Conservation (phyloP, 1,284 basidiomycete species). For the Caloboletus firmus region DNA sequence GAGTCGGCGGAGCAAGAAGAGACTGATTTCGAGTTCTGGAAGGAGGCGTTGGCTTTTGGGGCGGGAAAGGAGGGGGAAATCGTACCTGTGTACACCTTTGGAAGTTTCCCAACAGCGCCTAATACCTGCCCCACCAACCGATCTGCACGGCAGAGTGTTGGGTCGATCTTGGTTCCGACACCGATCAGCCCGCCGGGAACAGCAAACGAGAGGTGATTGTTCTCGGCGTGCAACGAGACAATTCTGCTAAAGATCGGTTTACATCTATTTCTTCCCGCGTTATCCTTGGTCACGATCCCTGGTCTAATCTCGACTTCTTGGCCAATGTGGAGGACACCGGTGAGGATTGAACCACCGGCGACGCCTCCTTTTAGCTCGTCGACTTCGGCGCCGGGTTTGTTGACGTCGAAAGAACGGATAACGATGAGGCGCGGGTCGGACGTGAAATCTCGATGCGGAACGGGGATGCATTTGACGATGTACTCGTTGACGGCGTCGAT, state of each 20-base stretch:
- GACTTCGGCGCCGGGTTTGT: slow-evolving; percentile 97
- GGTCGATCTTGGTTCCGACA: slow-evolving; percentile 96
- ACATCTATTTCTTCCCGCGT: slow-evolving; percentile 86
- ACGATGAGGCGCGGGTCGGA: slow-evolving; percentile 93
- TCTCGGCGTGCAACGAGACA: slow-evolving; percentile 91
- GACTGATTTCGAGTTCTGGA: slow-evolving; percentile 85
- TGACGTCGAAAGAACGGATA: slow-evolving; percentile 99
- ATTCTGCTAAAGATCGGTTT: slow-evolving; percentile 93
- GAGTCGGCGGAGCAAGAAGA: slow-evolving; percentile 90
- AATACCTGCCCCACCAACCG: slow-evolving; percentile 95
- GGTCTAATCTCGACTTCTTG: slow-evolving; percentile 97
- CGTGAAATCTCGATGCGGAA: slow-evolving; percentile 91
- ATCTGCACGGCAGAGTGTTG: slow-evolving; percentile 96
- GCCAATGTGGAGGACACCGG: slow-evolving; percentile 87
- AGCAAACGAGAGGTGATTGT: slow-evolving; percentile 91
- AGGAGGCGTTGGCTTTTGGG: too few species aligned
- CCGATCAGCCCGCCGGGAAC: slow-evolving; percentile 98
- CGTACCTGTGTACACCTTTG: slow-evolving; percentile 88
- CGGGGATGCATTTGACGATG: slow-evolving; percentile 95
- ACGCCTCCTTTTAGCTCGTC: slow-evolving; percentile 98
- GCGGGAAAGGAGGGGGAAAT: neutral
- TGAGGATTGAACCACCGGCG: slow-evolving; percentile 94
- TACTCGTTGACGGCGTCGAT: slow-evolving; percentile 99
- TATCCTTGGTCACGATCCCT: slow-evolving; percentile 96
- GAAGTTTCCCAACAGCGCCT: slow-evolving; percentile 90